phyloP scores from a whole-genome alignment of 2,329 filamentous ascomycete genomes.

The Diaporthe eres region DNA sequence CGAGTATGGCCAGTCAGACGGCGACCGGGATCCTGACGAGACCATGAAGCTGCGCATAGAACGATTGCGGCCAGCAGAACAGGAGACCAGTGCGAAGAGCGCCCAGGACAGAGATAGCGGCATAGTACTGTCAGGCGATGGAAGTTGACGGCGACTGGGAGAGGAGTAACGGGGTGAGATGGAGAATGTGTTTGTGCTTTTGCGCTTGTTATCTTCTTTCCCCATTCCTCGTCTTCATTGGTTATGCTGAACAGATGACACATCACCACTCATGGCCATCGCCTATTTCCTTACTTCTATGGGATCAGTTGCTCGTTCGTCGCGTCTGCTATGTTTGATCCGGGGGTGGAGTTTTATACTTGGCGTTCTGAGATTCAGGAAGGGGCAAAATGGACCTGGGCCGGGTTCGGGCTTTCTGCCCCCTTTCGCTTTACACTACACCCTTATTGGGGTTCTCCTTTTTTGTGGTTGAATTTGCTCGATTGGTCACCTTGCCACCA shows the following conservation, averaged over 20 bases:
- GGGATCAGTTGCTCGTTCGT: not conserved
- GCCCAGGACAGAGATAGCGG: conserved; percentile 42
- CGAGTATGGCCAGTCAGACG: conserved; percentile 16
- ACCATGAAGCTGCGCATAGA: conserved; percentile 41
- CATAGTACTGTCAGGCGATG: conserved; percentile 41
- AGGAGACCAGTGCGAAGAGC: conserved; percentile 26
- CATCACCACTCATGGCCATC: conserved; percentile 33
- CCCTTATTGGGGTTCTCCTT: not conserved
- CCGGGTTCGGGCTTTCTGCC: conserved; percentile 27
- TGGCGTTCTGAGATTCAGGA: conserved; percentile 33
- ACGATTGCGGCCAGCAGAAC: conserved; percentile 33
- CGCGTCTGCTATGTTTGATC: conserved; percentile 11
- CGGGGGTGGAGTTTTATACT: conserved; percentile 32
- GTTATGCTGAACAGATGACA: conserved; percentile 7
- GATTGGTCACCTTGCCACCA: conserved; percentile 21
- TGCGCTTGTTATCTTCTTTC: not conserved
- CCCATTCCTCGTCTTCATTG: not conserved
- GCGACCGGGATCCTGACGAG: conserved; percentile 36
- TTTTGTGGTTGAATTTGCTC: conserved; percentile 23
- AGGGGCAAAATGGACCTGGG: conserved; percentile 24
- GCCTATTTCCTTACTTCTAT: conserved; percentile 25
- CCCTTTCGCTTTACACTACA: not conserved
- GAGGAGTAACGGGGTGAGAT: not conserved
- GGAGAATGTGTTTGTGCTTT: not conserved
- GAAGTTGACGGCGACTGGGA: conserved; percentile 3